Conservation (phyloP, 352 stramenopile species). For the Thalassiosira allenii region DNA sequence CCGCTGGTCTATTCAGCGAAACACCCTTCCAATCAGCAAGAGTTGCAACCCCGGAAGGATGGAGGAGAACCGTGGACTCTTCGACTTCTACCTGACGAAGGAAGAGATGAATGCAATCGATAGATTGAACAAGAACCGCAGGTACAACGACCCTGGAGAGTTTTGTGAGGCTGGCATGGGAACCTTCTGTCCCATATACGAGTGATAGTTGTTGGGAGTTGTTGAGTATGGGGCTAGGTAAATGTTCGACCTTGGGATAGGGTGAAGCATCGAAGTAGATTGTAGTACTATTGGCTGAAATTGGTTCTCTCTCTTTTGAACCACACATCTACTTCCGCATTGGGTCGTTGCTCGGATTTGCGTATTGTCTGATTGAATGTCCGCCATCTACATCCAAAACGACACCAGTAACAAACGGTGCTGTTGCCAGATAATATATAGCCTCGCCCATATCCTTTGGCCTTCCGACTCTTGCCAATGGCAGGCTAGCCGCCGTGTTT, state of each 20-base stretch:
- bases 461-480: conserved; percentile 59
- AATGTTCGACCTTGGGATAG: neutral
- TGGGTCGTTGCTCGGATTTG: conserved; percentile 63
- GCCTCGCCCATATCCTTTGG: conserved; percentile 73
- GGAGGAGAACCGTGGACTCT: conserved; percentile 81
- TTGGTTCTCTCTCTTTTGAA: neutral
- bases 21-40: conserved; percentile 83
- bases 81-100: conserved; percentile 78
- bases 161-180: conserved; percentile 85
- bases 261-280: neutral
- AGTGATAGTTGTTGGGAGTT: conserved; percentile 54
- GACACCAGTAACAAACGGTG: conserved; percentile 72
- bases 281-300: neutral
- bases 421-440: conserved; percentile 71
- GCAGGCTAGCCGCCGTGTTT: conserved; percentile 67
- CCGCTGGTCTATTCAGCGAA: conserved; percentile 83
- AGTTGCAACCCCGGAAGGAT: conserved; percentile 73
- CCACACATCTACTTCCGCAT: conserved; percentile 50
- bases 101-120: conserved; percentile 85
- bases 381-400: conserved; percentile 75
- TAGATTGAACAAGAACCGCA: conserved; percentile 83
- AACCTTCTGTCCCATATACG: conserved; percentile 87
- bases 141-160: conserved; percentile 87
- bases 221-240: neutral
- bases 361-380: conserved; percentile 73